These are phyloP conservation scores for Setaria viridis DNA, from an alignment of 202 grass and related monocot genomes.

Conservation along the genomic window DNA sequence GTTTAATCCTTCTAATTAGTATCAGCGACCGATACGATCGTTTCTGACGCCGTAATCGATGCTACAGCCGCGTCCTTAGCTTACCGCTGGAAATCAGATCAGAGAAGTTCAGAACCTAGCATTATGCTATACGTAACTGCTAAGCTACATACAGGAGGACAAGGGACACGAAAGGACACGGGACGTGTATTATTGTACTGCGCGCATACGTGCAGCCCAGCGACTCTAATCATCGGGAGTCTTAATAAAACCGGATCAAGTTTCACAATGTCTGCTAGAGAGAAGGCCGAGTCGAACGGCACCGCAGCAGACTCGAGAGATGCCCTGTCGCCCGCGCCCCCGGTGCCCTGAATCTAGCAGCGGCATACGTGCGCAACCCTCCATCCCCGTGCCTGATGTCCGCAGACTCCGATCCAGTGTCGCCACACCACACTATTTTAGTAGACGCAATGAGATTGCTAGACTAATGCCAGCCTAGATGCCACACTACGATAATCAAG, in stretches of 20 bases:
- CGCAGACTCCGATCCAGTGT: background rate
- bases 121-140: background rate
- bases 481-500: conserved; percentile 37
- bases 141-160: background rate
- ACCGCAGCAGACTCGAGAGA: conserved; percentile 50
- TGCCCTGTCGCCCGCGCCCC: conserved; percentile 47
- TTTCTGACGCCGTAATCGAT: background rate
- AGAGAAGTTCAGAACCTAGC: background rate
- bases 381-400: conserved; percentile 21
- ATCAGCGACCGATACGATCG: too few relatives aligned
- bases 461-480: conserved; percentile 25
- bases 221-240: conserved; percentile 50
- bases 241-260: conserved; percentile 33
- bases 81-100: background rate
- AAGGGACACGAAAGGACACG: conserved; percentile 29
- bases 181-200: background rate
- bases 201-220: conserved; percentile 13
- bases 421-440: background rate
- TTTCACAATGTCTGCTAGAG: background rate
- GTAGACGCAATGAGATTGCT: too few relatives aligned
- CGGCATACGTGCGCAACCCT: conserved; percentile 19
- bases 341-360: conserved; percentile 29
- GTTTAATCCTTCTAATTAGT: too few relatives aligned
- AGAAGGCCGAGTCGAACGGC: conserved; percentile 25
- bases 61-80: background rate